Conservation (phyloP, 202 grass and related monocot species). For the Panicum virgatum region DNA sequence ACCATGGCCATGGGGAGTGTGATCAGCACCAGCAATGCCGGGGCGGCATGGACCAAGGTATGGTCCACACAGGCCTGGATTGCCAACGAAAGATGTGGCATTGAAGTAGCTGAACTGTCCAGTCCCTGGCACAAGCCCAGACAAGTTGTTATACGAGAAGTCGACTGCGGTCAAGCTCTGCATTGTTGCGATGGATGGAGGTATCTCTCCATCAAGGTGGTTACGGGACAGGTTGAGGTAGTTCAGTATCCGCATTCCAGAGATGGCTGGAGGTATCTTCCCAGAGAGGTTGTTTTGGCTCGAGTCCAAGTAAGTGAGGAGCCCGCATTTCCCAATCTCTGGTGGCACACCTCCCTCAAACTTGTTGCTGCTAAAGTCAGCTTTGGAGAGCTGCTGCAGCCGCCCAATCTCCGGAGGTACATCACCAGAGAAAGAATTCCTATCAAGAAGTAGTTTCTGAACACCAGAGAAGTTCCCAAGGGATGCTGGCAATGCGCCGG, state of each 20-base stretch:
- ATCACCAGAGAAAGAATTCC: constrained; percentile 65
- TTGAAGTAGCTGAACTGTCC: constrained; percentile 99
- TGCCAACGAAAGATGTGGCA: constrained; percentile 86
- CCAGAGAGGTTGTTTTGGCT: constrained; percentile 82
- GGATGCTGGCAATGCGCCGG: constrained; percentile 62
- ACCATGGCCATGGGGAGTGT: constrained; percentile 43
- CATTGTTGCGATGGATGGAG: constrained; percentile 78
- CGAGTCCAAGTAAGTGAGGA: constrained; percentile 88
- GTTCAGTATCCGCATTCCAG: constrained; percentile 92
- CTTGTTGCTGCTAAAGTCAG: constrained; percentile 83
- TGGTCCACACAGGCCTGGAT: constrained; percentile 81
- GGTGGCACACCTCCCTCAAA: constrained; percentile 75
- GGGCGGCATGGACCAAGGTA: constrained; percentile 74
- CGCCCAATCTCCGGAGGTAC: constrained; percentile 82
- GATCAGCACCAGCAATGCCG: constrained; percentile 39
- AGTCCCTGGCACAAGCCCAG: constrained; percentile 79
- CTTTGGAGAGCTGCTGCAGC: constrained; percentile 91
- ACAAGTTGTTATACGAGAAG: constrained; percentile 96
- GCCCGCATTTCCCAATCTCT: constrained; percentile 79
- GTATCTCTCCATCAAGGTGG: constrained; percentile 87
- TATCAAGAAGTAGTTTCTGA: constrained; percentile 95
- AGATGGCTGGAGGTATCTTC: constrained; percentile 75
- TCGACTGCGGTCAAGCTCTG: constrained; percentile 96
- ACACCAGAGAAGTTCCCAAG: constrained; percentile 88
- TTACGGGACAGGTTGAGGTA: constrained; percentile 95